Base-by-base conservation (phyloP, 352 stramenopile genomes). In the Phytophthora cactorum region DNA sequence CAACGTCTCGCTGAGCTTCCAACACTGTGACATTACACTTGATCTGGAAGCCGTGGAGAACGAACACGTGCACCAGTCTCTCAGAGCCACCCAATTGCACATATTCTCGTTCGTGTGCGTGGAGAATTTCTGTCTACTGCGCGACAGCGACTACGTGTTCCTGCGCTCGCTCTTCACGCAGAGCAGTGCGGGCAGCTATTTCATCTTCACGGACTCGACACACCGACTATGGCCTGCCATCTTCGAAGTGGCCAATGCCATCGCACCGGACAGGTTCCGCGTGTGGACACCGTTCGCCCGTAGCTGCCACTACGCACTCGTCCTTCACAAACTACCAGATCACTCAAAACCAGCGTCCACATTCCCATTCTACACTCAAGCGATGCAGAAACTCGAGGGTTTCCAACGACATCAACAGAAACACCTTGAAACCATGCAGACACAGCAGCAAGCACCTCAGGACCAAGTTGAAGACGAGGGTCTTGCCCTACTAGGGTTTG, bases 101-200 rank as follows among this genome's bases (percentile, higher is more conserved):
- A 63, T 90, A 25, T 92, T 92, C 38, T 84, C 81, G 6, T 92
- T 92, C 54, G 84, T 92, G 38, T 90, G 81, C 50, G 84, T 89
- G 31, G 84, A 92, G 52, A 92, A 90, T 54, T 89, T 83, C 22
- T 78, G 69, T 46, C 65, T 90, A 12, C 67, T 92, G 3, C 66
- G 71, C 22, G 61, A 79, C 51, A 83, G 66, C 49, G 50, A 70
- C 25, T 92, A 79, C 55, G 52, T 64, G 4, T 90, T 92, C 39
- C 58, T 92, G 0, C 79, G 76, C 11, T 83, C 79, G 41, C 69
- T 92, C 1, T 89, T 92, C 15, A 15, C 31, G 1, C 34, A 63
- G 15, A 77, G 79, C 22, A 55, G 31, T 5, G 43, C 66, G 2
- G 75, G 68, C 39, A 88, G 79, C 59, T 72, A 75, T 47, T 89